Base-by-base conservation (phyloP, 2,329 filamentous ascomycete species). In the Mycogone perniciosa region DNA sequence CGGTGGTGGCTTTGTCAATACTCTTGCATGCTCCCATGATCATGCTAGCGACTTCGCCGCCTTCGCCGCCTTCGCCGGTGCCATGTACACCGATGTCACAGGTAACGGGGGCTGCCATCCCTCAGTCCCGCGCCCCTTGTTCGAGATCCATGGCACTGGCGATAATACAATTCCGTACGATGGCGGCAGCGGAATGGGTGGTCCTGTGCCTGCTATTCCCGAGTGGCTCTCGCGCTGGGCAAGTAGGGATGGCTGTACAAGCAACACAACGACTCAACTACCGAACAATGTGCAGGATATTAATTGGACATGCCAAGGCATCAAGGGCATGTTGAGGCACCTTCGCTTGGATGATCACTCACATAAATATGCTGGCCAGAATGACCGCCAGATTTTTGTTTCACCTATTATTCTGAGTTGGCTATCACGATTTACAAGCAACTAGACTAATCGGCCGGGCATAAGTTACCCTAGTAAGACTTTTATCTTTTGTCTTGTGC, bases 91-190 rank as follows among this genome's bases (percentile, higher is more conserved):
- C 6, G 65, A 71, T n/a, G 56, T 56, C 26, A 34, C 49, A 30
- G 55, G 53, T 9, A 56, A 60, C 4, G 52, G 56, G 2, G 58
- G 63, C 7, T 71, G 67, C 56, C 56, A 67, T 13, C 66, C 71
- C 2, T 3, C 63, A 65, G n/a, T 76, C 72, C 61, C 60, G 54
- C 3, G 77, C 4, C 74, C 76, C 1, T 64, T 80, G 7, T 60
- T 79, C 7, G 72, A 76, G 39, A 72, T 78, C 47, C 76, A 80
- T 57, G 76, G 76, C n/a, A 69, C 67, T 2, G 65, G 56, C 2
- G 77, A 80, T 58, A 63, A 55, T 3, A 74, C 68, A 0, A 76
- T 79, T 33, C 55, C 62, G 0, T 79, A 77, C 52, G 51, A 59
- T 2, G 76, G 76, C 1, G 71, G 68, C 2, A 30, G 52, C 3